Base-by-base conservation (phyloP, 1,139 yeast genomes). In the Arxiozyma bovina region DNA sequence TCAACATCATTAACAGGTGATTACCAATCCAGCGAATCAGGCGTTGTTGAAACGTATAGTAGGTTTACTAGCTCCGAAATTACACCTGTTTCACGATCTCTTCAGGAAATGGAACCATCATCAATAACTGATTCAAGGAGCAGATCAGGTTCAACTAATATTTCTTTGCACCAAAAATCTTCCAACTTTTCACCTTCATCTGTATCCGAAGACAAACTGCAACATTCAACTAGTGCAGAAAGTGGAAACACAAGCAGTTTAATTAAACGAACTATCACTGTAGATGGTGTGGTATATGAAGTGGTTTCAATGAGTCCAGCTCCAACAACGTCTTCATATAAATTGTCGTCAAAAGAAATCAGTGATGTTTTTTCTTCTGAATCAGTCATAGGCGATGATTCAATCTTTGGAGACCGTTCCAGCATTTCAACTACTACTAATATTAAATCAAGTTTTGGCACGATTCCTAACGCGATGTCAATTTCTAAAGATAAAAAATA, bases 231-330 rank as follows among this genome's bases (percentile, higher is more conserved):
- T 15, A 34, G n/a, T 34, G 6, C 11, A 34, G 40, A 2, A 8
- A 34, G 17, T 8, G n/a, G 8, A 34, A 15, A 34, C 17, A 34
- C 6, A 12, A 34, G 40, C 6, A 34, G 40, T 34, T 34, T 34
- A 34, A 15, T 34, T 30, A 54, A 49, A 48, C 44, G 34, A 18
- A 54, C 46, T 8, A 42, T 55, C 23, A 55, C 58, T 4, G 52
- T 55, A 17, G 56, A 52, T 50, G 49, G 50, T 42, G 52, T 54
- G 21, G 55, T 55, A 20, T 55, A 55, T 50, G 58, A 53, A 12
- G 58, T 54, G 21, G 45, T 54, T 17, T 34, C 56, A 1, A 41
- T 42, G 9, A 42, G 45, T 34, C 9, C 45, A n/a, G 41, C 22
- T 3, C n/a, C 51, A 15, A 42, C 51, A 9, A 20, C 22, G 18